Percentiles rank a stretch among this genome's conserved stretches.
Conservation (phyloP, 805 yeast genomes). For the Ogataea minuta region DNA sequence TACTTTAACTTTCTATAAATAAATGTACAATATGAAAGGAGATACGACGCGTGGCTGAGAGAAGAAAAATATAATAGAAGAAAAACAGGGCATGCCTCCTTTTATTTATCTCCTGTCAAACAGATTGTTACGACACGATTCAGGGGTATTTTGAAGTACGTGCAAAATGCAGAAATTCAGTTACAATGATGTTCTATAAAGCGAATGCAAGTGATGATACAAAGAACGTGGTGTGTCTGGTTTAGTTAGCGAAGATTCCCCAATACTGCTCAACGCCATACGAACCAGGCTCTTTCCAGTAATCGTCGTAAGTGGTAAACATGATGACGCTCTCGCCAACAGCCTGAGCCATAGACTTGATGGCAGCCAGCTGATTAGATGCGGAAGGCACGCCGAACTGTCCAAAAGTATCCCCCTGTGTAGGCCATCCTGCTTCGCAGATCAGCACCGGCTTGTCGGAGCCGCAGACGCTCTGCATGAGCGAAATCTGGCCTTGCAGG, state of each 20-base stretch:
- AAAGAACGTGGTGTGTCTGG: slow-evolving; percentile 2
- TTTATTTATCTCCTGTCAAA: no score
- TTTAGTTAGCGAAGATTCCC: slow-evolving; percentile 42
- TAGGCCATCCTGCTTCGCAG: slow-evolving; percentile 74
- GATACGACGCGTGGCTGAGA: slow-evolving; percentile 4
- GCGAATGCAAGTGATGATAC: slow-evolving; percentile 7
- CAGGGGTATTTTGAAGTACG: no score
- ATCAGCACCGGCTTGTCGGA: slow-evolving; percentile 47
- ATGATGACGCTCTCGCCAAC: slow-evolving; percentile 51
- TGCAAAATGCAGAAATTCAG: slow-evolving; percentile 1
- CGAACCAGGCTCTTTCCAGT: slow-evolving; percentile 58
- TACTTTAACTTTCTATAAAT: slow-evolving; percentile 7
- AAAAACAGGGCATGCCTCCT: no score
- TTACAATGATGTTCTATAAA: slow-evolving; percentile 4
- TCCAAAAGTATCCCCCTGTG: slow-evolving; percentile 53
- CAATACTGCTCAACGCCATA: slow-evolving; percentile 61
- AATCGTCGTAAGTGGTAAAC: slow-evolving; percentile 62
- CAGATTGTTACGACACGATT: no score
- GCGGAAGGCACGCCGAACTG: slow-evolving; percentile 50
- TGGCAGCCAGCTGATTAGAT: slow-evolving; percentile 50
- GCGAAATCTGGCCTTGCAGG: slow-evolving; percentile 46
- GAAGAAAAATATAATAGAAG: no score
- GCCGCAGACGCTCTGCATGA: slow-evolving; percentile 47
- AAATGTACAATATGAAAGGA: slow-evolving; percentile 10
- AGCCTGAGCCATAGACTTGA: slow-evolving; percentile 45